Evolutionary conservation across 176 grass and related monocot genomes (phyloP).

Genomic region (Thalia dealbata): DNA sequence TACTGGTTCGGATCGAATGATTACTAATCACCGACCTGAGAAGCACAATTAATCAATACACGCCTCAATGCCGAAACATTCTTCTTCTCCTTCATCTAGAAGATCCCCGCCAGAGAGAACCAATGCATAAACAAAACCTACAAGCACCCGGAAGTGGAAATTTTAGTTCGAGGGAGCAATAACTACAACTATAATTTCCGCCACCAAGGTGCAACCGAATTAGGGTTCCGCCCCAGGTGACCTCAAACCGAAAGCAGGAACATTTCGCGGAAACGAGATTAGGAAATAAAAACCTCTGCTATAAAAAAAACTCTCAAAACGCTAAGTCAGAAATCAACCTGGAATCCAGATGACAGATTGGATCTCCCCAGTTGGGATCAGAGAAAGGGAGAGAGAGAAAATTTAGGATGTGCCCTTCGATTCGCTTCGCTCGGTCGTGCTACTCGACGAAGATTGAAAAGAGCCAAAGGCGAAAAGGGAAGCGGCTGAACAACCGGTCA

Average conservation of each 20-base stretch:
- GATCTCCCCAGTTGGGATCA: no score
- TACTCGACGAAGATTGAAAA: neutral
- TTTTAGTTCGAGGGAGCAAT: neutral
- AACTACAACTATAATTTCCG: neutral
- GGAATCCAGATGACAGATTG: no score
- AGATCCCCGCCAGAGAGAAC: neutral
- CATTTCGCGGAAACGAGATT: neutral
- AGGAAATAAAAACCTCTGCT: constrained; percentile 28
- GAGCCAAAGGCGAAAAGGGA: neutral
- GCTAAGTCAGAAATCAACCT: no score
- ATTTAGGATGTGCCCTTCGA: no score
- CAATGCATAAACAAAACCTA: neutral
- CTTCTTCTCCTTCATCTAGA: constrained; percentile 22
- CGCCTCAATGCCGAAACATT: constrained; percentile 12
- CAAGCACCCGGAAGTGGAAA: neutral
- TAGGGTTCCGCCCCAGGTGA: neutral
- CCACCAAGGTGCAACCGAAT: neutral
- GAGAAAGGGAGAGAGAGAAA: no score
- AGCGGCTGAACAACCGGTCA: neutral
- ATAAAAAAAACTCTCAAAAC: no score
- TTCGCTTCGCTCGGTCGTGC: neutral
- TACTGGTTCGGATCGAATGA: neutral
- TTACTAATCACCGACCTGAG: constrained; percentile 7
- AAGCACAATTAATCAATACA: constrained; percentile 22
- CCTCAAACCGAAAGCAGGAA: neutral